Percentiles rank a stretch among this genome's conserved stretches.
phyloP scores from a whole-genome alignment of 768 basidiomycete genomes.

The Trametes cinnabarina region DNA sequence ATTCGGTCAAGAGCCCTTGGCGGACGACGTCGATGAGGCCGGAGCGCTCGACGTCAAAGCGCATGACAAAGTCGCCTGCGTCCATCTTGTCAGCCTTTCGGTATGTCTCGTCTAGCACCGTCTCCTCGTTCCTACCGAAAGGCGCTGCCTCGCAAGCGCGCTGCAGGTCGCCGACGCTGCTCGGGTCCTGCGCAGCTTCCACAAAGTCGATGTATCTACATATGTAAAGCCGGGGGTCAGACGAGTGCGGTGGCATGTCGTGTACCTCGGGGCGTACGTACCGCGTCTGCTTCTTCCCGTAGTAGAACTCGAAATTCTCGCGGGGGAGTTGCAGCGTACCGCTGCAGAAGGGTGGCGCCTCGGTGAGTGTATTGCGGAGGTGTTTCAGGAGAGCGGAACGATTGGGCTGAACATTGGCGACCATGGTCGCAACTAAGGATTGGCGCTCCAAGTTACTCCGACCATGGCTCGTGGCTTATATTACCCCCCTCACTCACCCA shows the following conservation, averaged over 20 bases:
- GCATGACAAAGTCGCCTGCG: conserved; percentile 14
- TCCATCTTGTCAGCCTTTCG: conserved; percentile 30
- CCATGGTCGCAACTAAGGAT: background rate
- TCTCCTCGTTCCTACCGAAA: conserved; percentile 20
- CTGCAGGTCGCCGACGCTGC: conserved; percentile 10
- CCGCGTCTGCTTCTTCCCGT: background rate
- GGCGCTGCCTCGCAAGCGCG: conserved; percentile 23
- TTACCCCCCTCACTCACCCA: too few species aligned
- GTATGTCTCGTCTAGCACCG: conserved; percentile 26
- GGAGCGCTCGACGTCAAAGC: conserved; percentile 8
- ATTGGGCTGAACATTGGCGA: background rate
- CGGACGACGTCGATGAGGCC: conserved; percentile 5
- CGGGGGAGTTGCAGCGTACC: background rate
- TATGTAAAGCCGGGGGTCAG: background rate
- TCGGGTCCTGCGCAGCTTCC: background rate
- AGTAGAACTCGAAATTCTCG: background rate
- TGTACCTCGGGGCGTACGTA: background rate
- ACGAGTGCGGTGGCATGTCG: background rate
- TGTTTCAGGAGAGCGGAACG: background rate
- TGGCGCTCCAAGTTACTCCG: background rate
- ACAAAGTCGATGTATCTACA: background rate
- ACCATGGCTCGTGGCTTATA: background rate
- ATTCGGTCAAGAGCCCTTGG: background rate
- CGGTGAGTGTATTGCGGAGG: background rate
- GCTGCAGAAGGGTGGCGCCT: background rate